A percentile compares a stretch with the other conserved stretches of the same genome.
Evolutionary conservation across 139 green algal species (phyloP).

Genomic region (Chlorella vulgaris): DNA sequence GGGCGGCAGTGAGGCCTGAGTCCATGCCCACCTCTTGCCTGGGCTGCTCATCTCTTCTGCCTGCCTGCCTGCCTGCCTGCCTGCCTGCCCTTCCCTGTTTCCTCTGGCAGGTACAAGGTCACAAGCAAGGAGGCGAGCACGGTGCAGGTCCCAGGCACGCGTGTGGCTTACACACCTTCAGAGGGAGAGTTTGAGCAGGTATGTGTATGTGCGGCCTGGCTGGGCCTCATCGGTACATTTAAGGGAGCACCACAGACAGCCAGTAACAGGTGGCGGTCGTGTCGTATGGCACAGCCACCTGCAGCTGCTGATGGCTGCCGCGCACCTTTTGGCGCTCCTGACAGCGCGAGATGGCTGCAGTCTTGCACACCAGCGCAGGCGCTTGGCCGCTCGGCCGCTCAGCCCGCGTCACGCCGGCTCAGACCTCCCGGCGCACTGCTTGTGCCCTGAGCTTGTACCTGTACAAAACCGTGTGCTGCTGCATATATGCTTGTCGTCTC

Average conservation of each 20-base stretch:
- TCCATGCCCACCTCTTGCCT: background rate
- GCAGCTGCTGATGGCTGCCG: too few relatives aligned
- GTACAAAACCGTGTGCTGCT: background rate
- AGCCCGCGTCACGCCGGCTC: too few relatives aligned
- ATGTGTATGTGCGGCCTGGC: background rate
- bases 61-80: background rate
- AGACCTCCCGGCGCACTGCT: too few relatives aligned
- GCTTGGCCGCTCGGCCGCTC: too few relatives aligned
- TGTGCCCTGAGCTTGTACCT: too few relatives aligned
- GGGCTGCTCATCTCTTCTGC: background rate
- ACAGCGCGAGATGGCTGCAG: too few relatives aligned
- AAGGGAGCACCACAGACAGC: background rate
- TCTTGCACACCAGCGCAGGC: too few relatives aligned
- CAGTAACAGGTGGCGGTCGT: too few relatives aligned
- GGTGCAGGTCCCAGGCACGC: background rate
- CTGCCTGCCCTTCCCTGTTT: background rate
- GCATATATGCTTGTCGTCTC: background rate
- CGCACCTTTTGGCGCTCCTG: too few relatives aligned
- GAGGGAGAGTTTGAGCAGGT: slow-evolving; percentile 14
- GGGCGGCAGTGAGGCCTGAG: background rate
- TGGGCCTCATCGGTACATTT: background rate
- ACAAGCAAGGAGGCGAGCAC: slow-evolving; percentile 4
- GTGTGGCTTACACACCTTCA: slow-evolving; percentile 14
- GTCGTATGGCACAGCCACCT: too few relatives aligned
- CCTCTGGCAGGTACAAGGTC: slow-evolving; percentile 26